Conservation (phyloP, 2,329 filamentous ascomycete genomes). For the Phyllosticta citrichinensis region DNA sequence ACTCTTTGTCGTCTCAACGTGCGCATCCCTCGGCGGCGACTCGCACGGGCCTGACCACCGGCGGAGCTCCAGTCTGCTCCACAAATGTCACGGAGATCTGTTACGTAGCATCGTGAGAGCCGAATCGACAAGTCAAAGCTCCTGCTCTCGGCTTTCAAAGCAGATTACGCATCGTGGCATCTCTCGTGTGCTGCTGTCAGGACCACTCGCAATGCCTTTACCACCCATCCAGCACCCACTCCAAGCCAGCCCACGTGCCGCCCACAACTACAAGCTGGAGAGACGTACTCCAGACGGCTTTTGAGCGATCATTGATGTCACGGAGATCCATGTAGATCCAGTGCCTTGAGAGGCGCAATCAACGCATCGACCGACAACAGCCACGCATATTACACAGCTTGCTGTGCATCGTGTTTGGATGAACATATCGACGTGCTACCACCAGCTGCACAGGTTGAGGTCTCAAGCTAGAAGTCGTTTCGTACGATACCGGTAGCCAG, state of each 20-base stretch:
- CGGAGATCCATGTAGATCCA: not conserved
- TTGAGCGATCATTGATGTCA: not conserved
- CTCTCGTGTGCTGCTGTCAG: too few species aligned
- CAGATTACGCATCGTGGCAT: not conserved
- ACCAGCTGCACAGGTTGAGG: too few species aligned
- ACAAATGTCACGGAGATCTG: constrained; percentile 9
- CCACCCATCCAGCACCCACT: not conserved
- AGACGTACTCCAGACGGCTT: not conserved
- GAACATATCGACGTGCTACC: too few species aligned
- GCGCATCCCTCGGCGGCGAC: constrained; percentile 1
- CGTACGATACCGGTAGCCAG: too few species aligned
- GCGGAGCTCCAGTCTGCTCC: constrained; percentile 3
- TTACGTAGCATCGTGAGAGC: not conserved
- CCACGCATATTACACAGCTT: too few species aligned
- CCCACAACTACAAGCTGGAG: not conserved
- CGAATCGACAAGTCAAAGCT: not conserved
- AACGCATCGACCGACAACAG: not conserved
- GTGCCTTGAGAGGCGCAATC: not conserved
- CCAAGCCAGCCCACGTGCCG: not conserved
- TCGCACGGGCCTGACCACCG: constrained; percentile 3
- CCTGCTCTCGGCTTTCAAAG: not conserved
- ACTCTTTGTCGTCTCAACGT: not conserved
- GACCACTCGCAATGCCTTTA: not conserved
- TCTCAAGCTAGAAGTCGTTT: too few species aligned
- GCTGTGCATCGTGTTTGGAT: too few species aligned